These are phyloP conservation scores for Penicillium sp. DNA, from an alignment of 2,329 filamentous ascomycete genomes.

Conservation along the genomic window DNA sequence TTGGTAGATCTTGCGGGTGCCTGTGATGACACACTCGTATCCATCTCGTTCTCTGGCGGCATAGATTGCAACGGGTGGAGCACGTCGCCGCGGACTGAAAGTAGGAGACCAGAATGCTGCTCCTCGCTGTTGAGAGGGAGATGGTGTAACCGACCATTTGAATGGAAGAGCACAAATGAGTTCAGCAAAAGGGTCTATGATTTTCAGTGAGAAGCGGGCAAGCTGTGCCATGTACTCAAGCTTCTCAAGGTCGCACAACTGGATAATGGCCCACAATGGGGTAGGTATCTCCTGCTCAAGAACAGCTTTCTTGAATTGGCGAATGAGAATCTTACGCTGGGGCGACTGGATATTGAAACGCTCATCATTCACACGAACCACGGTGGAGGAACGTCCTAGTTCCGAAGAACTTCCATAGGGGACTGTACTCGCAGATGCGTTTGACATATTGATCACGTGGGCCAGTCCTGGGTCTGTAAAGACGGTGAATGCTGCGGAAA, in stretches of 20 bases:
- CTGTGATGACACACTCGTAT: conserved; percentile 7
- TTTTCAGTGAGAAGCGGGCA: neutral
- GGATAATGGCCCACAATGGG: conserved; percentile 9
- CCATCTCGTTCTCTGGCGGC: conserved; percentile 7
- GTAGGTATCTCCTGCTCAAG: neutral
- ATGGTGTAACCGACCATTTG: neutral
- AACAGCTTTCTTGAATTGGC: neutral
- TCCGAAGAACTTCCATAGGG: neutral
- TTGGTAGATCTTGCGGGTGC: conserved; percentile 1
- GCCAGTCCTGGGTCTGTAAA: no score
- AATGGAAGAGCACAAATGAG: neutral
- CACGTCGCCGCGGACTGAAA: neutral
- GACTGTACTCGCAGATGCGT: neutral
- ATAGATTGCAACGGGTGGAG: neutral
- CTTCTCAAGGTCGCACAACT: conserved; percentile 8
- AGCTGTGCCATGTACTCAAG: neutral
- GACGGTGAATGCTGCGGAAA: neutral
- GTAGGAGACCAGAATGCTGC: neutral
- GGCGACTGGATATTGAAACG: neutral
- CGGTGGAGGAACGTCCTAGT: neutral
- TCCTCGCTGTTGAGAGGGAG: neutral
- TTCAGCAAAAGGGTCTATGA: neutral
- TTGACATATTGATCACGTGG: neutral
- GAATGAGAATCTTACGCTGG: neutral
- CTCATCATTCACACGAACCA: neutral